Conservation (phyloP, 306 rosid genomes). For the apple (Malus domestica) region DNA sequence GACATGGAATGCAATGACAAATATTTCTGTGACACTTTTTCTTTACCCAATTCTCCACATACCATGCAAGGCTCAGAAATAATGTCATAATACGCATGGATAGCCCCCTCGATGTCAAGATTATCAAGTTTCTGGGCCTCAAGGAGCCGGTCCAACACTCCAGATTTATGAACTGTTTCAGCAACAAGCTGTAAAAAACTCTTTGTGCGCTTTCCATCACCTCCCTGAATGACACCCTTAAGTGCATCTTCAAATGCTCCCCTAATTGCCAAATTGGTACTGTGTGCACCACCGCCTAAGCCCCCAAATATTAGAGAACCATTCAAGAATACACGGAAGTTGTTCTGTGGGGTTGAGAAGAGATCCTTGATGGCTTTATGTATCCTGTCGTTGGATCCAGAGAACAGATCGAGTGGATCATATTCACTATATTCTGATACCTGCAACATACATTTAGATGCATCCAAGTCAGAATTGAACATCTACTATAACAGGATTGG, state of each 20-base stretch:
- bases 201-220: slow-evolving; percentile 43
- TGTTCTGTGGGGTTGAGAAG: slow-evolving; percentile 81
- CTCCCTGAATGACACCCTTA: slow-evolving; percentile 50
- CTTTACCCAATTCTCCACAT: slow-evolving; percentile 52
- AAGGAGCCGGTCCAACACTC: slow-evolving; percentile 65
- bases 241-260: slow-evolving; percentile 82
- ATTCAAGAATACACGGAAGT: slow-evolving; percentile 79
- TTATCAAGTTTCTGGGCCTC: slow-evolving; percentile 76
- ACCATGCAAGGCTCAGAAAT: slow-evolving; percentile 59
- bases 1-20: slow-evolving; percentile 68
- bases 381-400: slow-evolving; percentile 71
- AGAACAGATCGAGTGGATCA: slow-evolving; percentile 82
- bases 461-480: slow-evolving; percentile 9
- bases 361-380: slow-evolving; percentile 73
- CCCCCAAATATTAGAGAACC: slow-evolving; percentile 84
- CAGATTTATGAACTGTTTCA: slow-evolving; percentile 52
- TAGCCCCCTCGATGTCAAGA: slow-evolving; percentile 88
- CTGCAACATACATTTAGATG: slow-evolving; percentile 37
- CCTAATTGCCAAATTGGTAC: slow-evolving; percentile 41
- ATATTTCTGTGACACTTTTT: slow-evolving; percentile 30
- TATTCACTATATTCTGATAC: slow-evolving; percentile 64
- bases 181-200: slow-evolving; percentile 64
- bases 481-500: background rate
- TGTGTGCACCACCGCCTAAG: slow-evolving; percentile 63
- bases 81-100: slow-evolving; percentile 79